Percentiles rank a stretch among this genome's conserved stretches.
Conservation (phyloP, 73 alveolate genomes). For the Tetrahymena thermophila region DNA sequence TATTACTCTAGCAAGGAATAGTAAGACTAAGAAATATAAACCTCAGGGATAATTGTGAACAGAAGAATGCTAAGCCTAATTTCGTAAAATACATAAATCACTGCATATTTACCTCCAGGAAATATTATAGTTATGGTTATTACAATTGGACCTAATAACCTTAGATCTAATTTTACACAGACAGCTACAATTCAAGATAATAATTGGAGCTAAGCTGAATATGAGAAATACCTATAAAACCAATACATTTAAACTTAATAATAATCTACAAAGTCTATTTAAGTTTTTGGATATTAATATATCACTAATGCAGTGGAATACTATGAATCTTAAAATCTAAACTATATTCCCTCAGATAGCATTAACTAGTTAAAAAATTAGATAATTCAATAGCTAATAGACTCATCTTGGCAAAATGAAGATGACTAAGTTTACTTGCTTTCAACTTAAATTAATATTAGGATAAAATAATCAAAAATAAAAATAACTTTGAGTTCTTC, state of each 20-base stretch:
- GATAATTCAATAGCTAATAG: neutral
- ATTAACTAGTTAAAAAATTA: too few species aligned
- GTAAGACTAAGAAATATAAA: neutral
- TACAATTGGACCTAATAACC: neutral
- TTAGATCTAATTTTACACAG: neutral
- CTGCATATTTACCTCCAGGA: neutral
- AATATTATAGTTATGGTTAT: neutral
- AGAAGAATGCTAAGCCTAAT: neutral
- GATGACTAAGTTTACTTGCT: neutral
- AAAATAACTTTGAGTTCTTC: neutral
- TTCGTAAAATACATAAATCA: neutral
- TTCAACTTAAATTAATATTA: neutral
- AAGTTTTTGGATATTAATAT: too few species aligned
- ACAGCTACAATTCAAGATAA: neutral
- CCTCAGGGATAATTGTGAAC: neutral
- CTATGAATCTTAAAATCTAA: neutral
- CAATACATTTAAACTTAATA: neutral
- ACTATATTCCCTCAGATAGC: neutral
- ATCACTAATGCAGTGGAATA: neutral
- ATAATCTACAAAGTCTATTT: too few species aligned
- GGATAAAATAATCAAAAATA: neutral
- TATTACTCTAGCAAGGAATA: neutral
- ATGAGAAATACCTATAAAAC: neutral
- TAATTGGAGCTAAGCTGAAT: neutral
- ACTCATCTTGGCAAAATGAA: neutral